These are phyloP conservation scores for Clitocybe nebularis DNA, from an alignment of 1,284 basidiomycete genomes.

Conservation along the genomic window DNA sequence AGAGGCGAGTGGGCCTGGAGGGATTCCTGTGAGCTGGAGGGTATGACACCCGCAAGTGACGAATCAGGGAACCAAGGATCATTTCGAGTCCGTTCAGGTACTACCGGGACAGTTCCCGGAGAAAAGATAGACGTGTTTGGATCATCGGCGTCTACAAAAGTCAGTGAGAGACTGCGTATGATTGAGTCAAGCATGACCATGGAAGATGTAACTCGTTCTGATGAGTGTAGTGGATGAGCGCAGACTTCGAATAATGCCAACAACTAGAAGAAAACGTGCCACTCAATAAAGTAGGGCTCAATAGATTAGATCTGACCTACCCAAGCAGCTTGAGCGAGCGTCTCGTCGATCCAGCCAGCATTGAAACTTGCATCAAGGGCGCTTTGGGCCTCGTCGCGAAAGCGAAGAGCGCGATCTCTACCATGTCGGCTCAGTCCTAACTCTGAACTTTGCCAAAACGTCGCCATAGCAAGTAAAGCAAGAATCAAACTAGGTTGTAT, in stretches of 20 bases:
- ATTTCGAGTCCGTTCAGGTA: conserved; percentile 18
- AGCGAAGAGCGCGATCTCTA: conserved; percentile 48
- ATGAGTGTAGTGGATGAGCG: conserved; percentile 57
- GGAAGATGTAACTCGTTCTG: conserved; percentile 50
- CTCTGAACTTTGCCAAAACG: conserved; percentile 68
- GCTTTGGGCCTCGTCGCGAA: conserved; percentile 64
- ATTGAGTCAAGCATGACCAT: conserved; percentile 62
- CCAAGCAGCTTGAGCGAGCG: conserved; percentile 70
- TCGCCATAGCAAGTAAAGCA: conserved; percentile 62
- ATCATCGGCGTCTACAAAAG: conserved; percentile 37
- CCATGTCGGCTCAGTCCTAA: conserved; percentile 44
- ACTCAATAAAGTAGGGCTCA: background rate
- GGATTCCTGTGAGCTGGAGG: conserved; percentile 7
- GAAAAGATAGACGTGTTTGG: conserved; percentile 44
- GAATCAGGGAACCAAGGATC: conserved; percentile 18
- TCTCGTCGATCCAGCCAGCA: conserved; percentile 66
- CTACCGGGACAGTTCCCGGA: conserved; percentile 36
- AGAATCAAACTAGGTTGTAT: conserved; percentile 68
- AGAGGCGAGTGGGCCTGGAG: conserved; percentile 10
- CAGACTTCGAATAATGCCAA: conserved; percentile 69
- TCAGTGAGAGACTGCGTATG: conserved; percentile 57
- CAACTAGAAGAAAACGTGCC: conserved; percentile 35
- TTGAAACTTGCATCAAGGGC: conserved; percentile 69
- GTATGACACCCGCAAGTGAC: conserved; percentile 8
- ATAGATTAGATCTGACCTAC: conserved; percentile 35